These are phyloP conservation scores for Gamsiella multidivaricata DNA, from an alignment of 192 early-diverging fungal species.

Conservation along the genomic window DNA sequence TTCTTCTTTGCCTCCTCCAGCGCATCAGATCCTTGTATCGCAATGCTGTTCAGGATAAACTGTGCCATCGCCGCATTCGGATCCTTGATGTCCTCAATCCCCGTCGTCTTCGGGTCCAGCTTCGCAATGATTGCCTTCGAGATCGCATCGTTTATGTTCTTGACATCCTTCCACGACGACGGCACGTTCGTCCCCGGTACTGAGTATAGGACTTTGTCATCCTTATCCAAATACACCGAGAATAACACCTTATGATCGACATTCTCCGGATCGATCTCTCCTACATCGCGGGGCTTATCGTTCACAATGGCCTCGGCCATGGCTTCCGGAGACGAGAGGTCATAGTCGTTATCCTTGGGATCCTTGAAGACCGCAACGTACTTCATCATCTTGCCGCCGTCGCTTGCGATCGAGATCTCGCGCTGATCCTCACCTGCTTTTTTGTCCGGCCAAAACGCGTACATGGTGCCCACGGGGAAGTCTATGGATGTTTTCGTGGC, in stretches of 20 bases:
- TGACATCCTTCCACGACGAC: background rate
- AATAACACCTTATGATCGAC: background rate
- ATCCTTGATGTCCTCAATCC: constrained; percentile 20
- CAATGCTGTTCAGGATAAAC: background rate
- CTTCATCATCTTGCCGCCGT: background rate
- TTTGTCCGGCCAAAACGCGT: constrained; percentile 18
- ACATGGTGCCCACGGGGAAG: background rate
- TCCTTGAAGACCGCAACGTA: constrained; percentile 8
- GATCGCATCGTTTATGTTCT: background rate
- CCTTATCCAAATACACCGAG: constrained; percentile 7
- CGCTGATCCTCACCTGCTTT: constrained; percentile 1
- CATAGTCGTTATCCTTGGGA: constrained; percentile 16
- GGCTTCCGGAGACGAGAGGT: background rate
- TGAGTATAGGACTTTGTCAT: background rate
- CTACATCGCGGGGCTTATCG: background rate
- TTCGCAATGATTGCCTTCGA: background rate
- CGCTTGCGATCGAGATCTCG: background rate
- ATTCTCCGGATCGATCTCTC: background rate
- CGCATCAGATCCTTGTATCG: constrained; percentile 8
- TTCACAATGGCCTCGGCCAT: background rate
- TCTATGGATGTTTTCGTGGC: background rate
- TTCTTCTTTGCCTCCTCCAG: constrained; percentile 10
- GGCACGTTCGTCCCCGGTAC: constrained; percentile 1
- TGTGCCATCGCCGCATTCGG: background rate
- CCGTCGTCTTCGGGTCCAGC: constrained; percentile 17